Percentiles rank a stretch among this genome's conserved stretches.
Evolutionary conservation across 1,284 basidiomycete species (phyloP).

Genomic region (Afroboletus lepidellus): DNA sequence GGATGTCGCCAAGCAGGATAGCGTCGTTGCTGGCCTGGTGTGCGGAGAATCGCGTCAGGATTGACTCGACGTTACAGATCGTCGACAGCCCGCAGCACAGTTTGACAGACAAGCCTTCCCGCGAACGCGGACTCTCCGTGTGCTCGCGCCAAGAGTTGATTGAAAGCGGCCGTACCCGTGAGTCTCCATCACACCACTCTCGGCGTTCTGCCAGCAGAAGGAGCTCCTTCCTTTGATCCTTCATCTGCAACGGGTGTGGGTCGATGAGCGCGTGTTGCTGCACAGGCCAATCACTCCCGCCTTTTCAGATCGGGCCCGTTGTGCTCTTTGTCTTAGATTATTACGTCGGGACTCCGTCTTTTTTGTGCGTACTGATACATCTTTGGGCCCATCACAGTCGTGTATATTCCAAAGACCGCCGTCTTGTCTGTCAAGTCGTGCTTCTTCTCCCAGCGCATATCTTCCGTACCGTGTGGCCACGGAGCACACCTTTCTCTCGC

Average conservation of each 20-base stretch:
- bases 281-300: slow-evolving; percentile 3
- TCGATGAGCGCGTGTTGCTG: neutral
- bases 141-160: slow-evolving; percentile 39
- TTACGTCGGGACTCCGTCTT: neutral
- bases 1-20: slow-evolving; percentile 20
- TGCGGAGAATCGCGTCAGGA: slow-evolving; percentile 39
- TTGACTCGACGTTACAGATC: slow-evolving; percentile 48
- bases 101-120: slow-evolving; percentile 15
- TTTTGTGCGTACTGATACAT: slow-evolving; percentile 16
- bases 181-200: slow-evolving; percentile 22
- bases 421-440: slow-evolving; percentile 65
- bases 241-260: slow-evolving; percentile 2
- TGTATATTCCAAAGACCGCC: slow-evolving; percentile 59
- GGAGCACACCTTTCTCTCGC: slow-evolving; percentile 59
- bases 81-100: slow-evolving; percentile 14
- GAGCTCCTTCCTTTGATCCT: slow-evolving; percentile 1
- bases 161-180: slow-evolving; percentile 41
- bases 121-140: slow-evolving; percentile 39
- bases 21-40: slow-evolving; percentile 46
- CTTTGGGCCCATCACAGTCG: slow-evolving; percentile 47
- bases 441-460: slow-evolving; percentile 43
- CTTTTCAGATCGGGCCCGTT: slow-evolving; percentile 3
- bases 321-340: slow-evolving; percentile 1
- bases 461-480: slow-evolving; percentile 49
- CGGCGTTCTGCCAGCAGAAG: slow-evolving; percentile 9